These are phyloP conservation scores for Penicillium steckii DNA, from an alignment of 495 filamentous ascomycete genomes.

Conservation along the genomic window DNA sequence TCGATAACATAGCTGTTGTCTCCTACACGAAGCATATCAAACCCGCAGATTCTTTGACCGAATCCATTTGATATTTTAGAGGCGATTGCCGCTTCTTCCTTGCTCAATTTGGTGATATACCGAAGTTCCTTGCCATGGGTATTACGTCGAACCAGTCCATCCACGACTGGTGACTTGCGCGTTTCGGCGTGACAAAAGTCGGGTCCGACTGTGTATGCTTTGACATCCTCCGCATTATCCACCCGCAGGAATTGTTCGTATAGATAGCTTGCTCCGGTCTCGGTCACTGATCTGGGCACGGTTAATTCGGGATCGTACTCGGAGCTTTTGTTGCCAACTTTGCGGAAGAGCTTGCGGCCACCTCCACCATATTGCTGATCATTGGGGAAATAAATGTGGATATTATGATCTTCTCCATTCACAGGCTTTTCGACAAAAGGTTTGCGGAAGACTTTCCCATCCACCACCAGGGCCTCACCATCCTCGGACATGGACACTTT, in stretches of 20 bases:
- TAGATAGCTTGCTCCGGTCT: constrained; percentile 78
- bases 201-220: constrained; percentile 95
- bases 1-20: constrained; percentile 97
- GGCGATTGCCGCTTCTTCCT: constrained; percentile 82
- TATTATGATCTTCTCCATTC: constrained; percentile 98
- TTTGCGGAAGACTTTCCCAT: constrained; percentile 78
- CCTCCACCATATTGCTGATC: constrained; percentile 74
- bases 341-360: constrained; percentile 88
- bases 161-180: constrained; percentile 93
- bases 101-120: constrained; percentile 81
- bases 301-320: constrained; percentile 78
- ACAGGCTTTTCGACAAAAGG: constrained; percentile 98
- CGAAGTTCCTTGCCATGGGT: constrained; percentile 96
- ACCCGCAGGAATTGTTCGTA: constrained; percentile 97
- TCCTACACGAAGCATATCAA: constrained; percentile 85
- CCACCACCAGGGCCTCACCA: constrained; percentile 82
- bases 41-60: constrained; percentile 93
- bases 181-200: constrained; percentile 96
- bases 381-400: constrained; percentile 92
- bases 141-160: constrained; percentile 92
- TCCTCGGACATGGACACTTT: constrained; percentile 82
- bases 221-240: constrained; percentile 96
- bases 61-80: constrained; percentile 88
- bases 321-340: constrained; percentile 97
- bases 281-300: constrained; percentile 76